These are phyloP conservation scores for Trichoderma koningii DNA, from an alignment of 2,329 filamentous ascomycete genomes.

Conservation along the genomic window DNA sequence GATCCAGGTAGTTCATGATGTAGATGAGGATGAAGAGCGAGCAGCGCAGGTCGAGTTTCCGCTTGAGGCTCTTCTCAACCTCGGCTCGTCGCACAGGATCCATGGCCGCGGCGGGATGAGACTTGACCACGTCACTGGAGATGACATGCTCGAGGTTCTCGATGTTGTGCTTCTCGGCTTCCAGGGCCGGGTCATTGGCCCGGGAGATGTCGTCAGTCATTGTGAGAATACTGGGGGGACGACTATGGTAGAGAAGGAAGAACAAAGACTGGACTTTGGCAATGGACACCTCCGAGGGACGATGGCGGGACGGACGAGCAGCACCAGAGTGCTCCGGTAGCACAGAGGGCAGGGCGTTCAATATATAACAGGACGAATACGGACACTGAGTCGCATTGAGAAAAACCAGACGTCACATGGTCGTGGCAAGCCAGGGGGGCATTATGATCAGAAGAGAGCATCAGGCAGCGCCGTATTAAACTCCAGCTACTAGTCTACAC, in stretches of 20 bases:
- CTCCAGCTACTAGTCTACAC: neutral
- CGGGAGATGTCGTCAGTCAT: conserved; percentile 31
- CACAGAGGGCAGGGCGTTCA: neutral
- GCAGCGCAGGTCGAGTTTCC: conserved; percentile 70
- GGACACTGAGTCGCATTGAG: conserved; percentile 2
- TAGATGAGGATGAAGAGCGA: conserved; percentile 73
- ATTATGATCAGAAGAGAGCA: neutral
- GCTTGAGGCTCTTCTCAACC: conserved; percentile 66
- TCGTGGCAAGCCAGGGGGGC: conserved; percentile 5
- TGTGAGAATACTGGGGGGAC: neutral
- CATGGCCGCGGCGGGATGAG: conserved; percentile 28
- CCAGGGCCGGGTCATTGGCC: conserved; percentile 17
- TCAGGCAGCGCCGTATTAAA: conserved; percentile 8
- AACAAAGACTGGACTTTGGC: neutral
- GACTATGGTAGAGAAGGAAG: neutral
- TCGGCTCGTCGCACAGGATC: conserved; percentile 52
- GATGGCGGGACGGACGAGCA: neutral
- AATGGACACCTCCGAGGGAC: neutral
- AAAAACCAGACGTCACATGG: conserved; percentile 16
- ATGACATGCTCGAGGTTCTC: conserved; percentile 28
- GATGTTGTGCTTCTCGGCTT: conserved; percentile 26
- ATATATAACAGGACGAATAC: neutral
- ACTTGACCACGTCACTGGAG: neutral
- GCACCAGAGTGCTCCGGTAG: neutral
- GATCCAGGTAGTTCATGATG: conserved; percentile 70